phyloP scores from a whole-genome alignment of 1,284 basidiomycete species.

The Apiotrichum akiyoshidainum region DNA sequence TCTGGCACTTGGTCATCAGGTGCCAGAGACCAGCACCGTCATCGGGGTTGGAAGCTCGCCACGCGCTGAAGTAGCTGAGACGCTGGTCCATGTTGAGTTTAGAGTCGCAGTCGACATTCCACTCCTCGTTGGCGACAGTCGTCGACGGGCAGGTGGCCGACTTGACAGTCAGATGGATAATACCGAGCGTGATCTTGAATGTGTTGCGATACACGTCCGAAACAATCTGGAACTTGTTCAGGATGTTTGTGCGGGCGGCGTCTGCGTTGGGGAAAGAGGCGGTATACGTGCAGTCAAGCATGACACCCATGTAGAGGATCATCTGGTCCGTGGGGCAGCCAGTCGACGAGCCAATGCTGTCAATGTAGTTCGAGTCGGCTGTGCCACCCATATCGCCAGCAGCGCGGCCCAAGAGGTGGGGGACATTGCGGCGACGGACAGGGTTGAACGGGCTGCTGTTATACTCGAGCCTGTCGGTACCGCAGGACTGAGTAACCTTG shows the following conservation, averaged over 20 bases:
- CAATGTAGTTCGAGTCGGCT: slow-evolving; percentile 59
- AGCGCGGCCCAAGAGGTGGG: not conserved
- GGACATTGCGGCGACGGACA: slow-evolving; percentile 30
- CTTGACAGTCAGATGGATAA: slow-evolving; percentile 59
- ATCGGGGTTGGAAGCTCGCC: slow-evolving; percentile 67
- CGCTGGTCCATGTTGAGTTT: slow-evolving; percentile 63
- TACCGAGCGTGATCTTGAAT: slow-evolving; percentile 82
- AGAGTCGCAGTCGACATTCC: slow-evolving; percentile 54
- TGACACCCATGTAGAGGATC: slow-evolving; percentile 73
- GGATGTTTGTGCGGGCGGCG: slow-evolving; percentile 68
- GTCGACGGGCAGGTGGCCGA: slow-evolving; percentile 54
- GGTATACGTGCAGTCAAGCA: slow-evolving; percentile 80
- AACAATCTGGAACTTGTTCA: slow-evolving; percentile 66
- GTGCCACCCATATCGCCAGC: slow-evolving; percentile 32
- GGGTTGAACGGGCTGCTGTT: slow-evolving; percentile 65
- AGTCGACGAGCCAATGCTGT: slow-evolving; percentile 62
- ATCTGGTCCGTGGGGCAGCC: slow-evolving; percentile 74
- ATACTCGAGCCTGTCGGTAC: slow-evolving; percentile 65
- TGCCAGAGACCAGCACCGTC: slow-evolving; percentile 83
- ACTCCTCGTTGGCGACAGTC: slow-evolving; percentile 26
- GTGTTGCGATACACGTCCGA: slow-evolving; percentile 73
- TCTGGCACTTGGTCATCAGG: slow-evolving; percentile 62
- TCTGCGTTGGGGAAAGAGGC: slow-evolving; percentile 60
- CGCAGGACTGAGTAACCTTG: slow-evolving; percentile 52
- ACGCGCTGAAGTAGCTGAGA: slow-evolving; percentile 74